These are phyloP conservation scores for Oemleria cerasiformis DNA, from an alignment of 306 rosid species.

Conservation along the genomic window DNA sequence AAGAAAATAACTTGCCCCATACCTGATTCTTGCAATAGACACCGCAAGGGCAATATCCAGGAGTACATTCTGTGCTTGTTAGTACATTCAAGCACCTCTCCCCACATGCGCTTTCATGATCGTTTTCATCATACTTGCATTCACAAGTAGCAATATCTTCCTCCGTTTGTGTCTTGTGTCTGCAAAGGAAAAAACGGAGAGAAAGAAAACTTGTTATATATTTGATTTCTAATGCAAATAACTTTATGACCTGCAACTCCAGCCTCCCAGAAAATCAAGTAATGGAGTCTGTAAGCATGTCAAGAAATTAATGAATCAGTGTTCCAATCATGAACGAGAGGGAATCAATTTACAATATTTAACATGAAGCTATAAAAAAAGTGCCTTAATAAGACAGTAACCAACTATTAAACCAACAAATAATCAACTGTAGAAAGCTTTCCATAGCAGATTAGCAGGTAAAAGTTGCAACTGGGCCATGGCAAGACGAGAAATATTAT, in stretches of 20 bases:
- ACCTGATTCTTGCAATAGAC: constrained; percentile 83
- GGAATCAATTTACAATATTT: not conserved
- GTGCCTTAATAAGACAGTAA: too few species aligned
- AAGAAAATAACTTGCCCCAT: not conserved
- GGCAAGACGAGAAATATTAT: not conserved
- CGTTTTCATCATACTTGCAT: constrained; percentile 48
- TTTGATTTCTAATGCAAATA: not conserved
- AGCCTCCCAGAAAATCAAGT: not conserved
- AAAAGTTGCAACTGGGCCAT: not conserved
- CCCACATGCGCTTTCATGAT: constrained; percentile 78
- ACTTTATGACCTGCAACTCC: not conserved
- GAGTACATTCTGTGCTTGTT: constrained; percentile 93
- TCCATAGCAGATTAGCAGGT: not conserved
- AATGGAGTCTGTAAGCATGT: not conserved
- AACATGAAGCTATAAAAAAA: too few species aligned
- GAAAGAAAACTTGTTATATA: constrained; percentile 5
- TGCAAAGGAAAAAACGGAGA: constrained; percentile 16
- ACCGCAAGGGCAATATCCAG: constrained; percentile 72
- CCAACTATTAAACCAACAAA: not conserved
- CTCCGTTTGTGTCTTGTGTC: constrained; percentile 85
- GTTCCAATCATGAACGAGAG: not conserved
- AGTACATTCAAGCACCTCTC: constrained; percentile 81
- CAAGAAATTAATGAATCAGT: not conserved
- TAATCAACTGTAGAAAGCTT: not conserved
- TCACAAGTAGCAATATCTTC: constrained; percentile 84